phyloP scores from a whole-genome alignment of 2,329 filamentous ascomycete genomes.

The Apiospora sp. region DNA sequence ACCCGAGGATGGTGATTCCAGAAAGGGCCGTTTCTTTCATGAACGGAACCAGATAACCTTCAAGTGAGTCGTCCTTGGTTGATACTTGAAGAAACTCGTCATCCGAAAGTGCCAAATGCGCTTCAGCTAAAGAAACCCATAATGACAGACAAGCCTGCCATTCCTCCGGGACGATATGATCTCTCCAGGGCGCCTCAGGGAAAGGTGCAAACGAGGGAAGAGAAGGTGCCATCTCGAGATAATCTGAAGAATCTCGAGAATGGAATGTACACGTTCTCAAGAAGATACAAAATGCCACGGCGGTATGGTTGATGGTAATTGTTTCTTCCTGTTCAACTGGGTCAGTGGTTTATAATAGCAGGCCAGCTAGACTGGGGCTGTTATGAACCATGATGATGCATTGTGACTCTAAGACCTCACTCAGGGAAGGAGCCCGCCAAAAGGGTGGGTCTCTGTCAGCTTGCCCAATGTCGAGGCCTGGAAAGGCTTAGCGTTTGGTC shows the following conservation, averaged over 20 bases:
- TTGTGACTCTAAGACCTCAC: constrained; percentile 3
- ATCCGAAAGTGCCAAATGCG: constrained; percentile 67
- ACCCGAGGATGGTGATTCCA: constrained; percentile 45
- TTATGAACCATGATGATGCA: constrained; percentile 21
- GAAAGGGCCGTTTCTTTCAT: constrained; percentile 60
- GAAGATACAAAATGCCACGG: too few relatives aligned
- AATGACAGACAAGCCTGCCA: constrained; percentile 81
- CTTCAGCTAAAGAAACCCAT: constrained; percentile 74
- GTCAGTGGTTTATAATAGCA: neutral
- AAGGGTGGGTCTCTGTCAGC: neutral
- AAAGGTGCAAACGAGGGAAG: constrained; percentile 81
- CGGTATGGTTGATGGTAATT: neutral
- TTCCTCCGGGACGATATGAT: constrained; percentile 71
- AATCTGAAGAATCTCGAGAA: neutral
- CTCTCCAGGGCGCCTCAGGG: constrained; percentile 72
- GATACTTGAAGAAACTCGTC: constrained; percentile 61
- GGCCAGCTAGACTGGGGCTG: constrained; percentile 3
- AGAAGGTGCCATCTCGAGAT: constrained; percentile 46
- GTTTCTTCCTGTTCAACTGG: neutral
- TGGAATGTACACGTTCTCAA: neutral
- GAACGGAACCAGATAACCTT: constrained; percentile 72
- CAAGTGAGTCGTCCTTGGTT: constrained; percentile 64
- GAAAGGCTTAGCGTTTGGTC: neutral
- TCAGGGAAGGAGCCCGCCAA: constrained; percentile 4
- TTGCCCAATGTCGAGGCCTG: constrained; percentile 8